Evolutionary conservation across 208 protist species (phyloP), one percentile per base, ranked within the genome.

Genomic region (Endotrypanum monterogeii): DNA sequence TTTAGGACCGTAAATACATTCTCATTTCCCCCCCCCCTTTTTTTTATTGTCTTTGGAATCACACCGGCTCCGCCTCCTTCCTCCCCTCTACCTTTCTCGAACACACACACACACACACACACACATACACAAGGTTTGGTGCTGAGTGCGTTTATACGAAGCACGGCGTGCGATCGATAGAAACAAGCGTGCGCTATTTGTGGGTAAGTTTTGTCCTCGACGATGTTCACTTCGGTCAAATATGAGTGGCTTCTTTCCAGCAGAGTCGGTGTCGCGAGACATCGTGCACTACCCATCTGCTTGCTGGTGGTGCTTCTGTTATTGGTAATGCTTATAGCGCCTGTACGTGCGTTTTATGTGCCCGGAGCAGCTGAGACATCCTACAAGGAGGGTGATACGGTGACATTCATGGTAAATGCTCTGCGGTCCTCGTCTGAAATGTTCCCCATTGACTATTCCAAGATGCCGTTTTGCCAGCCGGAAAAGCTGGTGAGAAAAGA

Each of bases 361-460:
- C 90, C 90, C 1, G 87, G 88, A 1, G 61, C 86, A 25, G 73
- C 77, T 14, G 87, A 90, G 1, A 82, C 28, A 30, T 85, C 89
- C 51, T 92, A 97, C 79, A 41, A 73, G 6, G 63, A 74, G 4
- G 84, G 74, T 30, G 88, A 86, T 1, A 39, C 51, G 0, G 84
- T 97, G 8, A 30, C 41, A 3, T 85, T 97, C 54, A 74, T 67
- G 52, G 92, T 92, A 35, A 95, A 94, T 66, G 86, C 92, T 0
- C 71, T 95, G 35, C 92, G 90, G 51, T 95, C 92, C 5, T 72
- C 85, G 35, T 82, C 79, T 14, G 83, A 83, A 54, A 79, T 90
- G 56, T 93, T 94, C 50, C 83, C 92, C 16, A 83, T 87, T 32
- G 82, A 90, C 35, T 97, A 93, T 74, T 89, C 87, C 66, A 82